Percentiles rank a stretch among this genome's conserved stretches.
These are phyloP conservation scores for Colletotrichum tropicicola DNA, from an alignment of 2,329 filamentous ascomycete genomes.

Conservation along the genomic window DNA sequence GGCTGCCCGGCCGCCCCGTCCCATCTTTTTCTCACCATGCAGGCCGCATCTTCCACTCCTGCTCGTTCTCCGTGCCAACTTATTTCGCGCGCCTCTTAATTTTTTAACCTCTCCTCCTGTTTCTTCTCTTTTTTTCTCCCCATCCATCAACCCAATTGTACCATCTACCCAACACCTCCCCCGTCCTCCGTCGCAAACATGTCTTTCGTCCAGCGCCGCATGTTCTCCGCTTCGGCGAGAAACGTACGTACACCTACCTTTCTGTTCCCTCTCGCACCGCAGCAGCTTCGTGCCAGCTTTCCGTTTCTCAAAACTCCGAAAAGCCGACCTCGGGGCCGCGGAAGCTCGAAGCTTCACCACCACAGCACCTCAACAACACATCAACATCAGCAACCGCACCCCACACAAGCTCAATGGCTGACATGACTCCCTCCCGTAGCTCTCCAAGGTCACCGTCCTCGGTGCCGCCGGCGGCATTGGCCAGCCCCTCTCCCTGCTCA, in stretches of 20 bases:
- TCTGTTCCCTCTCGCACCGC: conserved; percentile 9
- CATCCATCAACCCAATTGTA: conserved; percentile 23
- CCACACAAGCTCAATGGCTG: conserved; percentile 23
- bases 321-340: conserved; percentile 21
- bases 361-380: background rate
- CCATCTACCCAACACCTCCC: conserved; percentile 22
- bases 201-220: conserved; percentile 84
- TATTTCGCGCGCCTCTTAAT: conserved; percentile 33
- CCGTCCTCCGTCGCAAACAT: conserved; percentile 56
- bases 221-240: conserved; percentile 82
- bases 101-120: conserved; percentile 35
- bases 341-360: conserved; percentile 2
- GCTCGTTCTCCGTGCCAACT: conserved; percentile 19
- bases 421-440: conserved; percentile 58
- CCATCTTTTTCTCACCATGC: conserved; percentile 14
- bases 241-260: conserved; percentile 64
- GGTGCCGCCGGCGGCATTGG: conserved; percentile 98
- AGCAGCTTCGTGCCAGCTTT: conserved; percentile 5
- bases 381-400: background rate
- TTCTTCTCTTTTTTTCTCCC: conserved; percentile 32
- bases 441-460: conserved; percentile 97
- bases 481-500: conserved; percentile 94
- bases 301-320: conserved; percentile 13
- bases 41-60: conserved; percentile 18
- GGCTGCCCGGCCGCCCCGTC: conserved; percentile 19